phyloP scores from a whole-genome alignment of 1,139 yeast genomes.

The Geotrichum aggregatum region DNA sequence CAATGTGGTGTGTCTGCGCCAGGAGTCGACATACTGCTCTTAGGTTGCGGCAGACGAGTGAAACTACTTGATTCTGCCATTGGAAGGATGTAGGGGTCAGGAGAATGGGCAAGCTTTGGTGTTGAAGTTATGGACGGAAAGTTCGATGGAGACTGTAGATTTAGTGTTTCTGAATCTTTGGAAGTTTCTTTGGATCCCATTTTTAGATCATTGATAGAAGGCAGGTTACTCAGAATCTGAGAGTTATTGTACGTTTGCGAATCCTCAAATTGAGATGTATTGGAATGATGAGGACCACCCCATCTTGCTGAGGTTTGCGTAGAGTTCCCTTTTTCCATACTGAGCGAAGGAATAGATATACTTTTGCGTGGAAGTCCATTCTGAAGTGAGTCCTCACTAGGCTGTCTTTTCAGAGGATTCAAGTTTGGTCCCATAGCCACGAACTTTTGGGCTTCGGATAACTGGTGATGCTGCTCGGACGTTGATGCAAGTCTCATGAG shows the following conservation, averaged over 20 bases:
- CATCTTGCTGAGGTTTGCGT: neutral
- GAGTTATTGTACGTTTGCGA: neutral
- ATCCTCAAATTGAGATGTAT: neutral
- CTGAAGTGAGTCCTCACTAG: neutral
- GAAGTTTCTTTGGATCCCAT: constrained; percentile 1
- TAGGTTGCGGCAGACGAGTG: constrained; percentile 1
- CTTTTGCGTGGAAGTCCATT: constrained; percentile 11
- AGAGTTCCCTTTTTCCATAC: neutral
- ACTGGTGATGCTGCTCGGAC: constrained; percentile 19
- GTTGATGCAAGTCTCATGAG: constrained; percentile 18
- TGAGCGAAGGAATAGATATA: constrained; percentile 6
- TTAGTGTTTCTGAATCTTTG: neutral
- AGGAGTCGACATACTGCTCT: constrained; percentile 4
- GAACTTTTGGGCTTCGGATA: constrained; percentile 8
- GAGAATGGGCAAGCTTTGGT: constrained; percentile 12
- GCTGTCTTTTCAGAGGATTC: constrained; percentile 3
- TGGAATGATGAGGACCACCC: neutral
- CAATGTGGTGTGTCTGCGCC: constrained; percentile 14
- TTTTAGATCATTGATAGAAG: constrained; percentile 15
- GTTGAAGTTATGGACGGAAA: constrained; percentile 17
- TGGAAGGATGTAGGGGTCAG: constrained; percentile 5
- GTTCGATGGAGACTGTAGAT: constrained; percentile 10
- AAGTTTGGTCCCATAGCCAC: neutral
- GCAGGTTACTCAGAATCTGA: constrained; percentile 10
- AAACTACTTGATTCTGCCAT: neutral